Base-by-base conservation (phyloP, 768 basidiomycete genomes). In the Tephrocybe sp. region DNA sequence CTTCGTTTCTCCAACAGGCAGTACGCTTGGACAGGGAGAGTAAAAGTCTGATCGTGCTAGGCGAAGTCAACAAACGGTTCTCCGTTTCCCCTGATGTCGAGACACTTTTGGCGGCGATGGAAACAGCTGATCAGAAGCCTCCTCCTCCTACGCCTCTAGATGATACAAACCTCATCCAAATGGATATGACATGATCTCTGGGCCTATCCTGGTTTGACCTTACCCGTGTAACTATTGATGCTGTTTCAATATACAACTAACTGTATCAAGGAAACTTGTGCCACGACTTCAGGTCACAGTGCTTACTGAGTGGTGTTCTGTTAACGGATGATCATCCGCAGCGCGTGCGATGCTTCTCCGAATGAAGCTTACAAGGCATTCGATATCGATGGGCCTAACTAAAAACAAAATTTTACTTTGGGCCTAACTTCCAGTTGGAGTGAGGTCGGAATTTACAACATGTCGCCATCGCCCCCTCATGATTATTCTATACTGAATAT, bases 1-100 rank as follows among this genome's bases (percentile, higher is more conserved):
- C 92, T 1, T 88, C 91, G 0, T 96, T 96, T 66, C 77, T 95
- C 2, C 91, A 95, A 64, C 92, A 96, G 49, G 87, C 89, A 5
- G 85, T 90, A 16, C 77, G 85, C 58, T 62, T 96, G 23, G 85
- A 96, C 63, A 61, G 69, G 45, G 68, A 68, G 34, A 69, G 74
- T 16, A 87, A 86, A 59, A 73, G 72, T 20, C 68, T 92, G 17
- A 76, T 75, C 33, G 83, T 94, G 4, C 72, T 97, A 0, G 94
- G 93, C n/a, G 87, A 93, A 63, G 80, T 96, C 42, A 85, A 86
- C 71, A 87, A 86, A 65, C 83, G 87, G 51, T 96, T 92, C 61
- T 76, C 89, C 19, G 85, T 86, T 32, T 87, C 92, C 0, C 94
- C 94, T 0, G 83, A 97, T 60, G 73, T 96, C 16, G 89, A 94